Base-by-base conservation (phyloP, 1,139 yeast species). In the Suhomyces maxii region DNA sequence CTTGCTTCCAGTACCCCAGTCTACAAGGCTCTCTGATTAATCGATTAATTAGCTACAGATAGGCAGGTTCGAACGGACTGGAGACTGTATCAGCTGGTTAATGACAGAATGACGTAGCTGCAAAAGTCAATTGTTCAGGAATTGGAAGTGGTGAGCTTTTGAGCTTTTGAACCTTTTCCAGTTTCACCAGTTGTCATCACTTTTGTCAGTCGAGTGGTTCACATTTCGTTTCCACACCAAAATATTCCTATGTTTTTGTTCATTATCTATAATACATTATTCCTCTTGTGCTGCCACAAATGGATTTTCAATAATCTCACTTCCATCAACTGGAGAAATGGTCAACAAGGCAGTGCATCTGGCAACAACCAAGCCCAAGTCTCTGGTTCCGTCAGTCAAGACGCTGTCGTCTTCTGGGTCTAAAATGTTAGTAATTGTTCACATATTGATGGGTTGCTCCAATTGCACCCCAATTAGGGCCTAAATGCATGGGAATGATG, bases 291-390 rank as follows among this genome's bases (percentile, higher is more conserved):
- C 42, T 26, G 46, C 52, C 18, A 56, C 64, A 63, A 83, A 86
- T 7, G 95, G 95, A 61, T 86, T 86, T 40, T 82, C 86, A 57
- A 91, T 87, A 48, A 79, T 74, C 57, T 85, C 91, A 53, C 86
- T 80, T 9, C 98, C 97, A 46, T 88, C 89, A 35, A 82, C 79
- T 10, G 97, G 97, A 23, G 95, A 82, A 51, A 91, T 81, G 9
- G 95, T 84, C 58, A 89, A 79, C 52, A 91, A 68, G 40, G 86
- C 75, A 3, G 96, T 89, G 10, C 98, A 95, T 67, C 98, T 83
- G 3, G 88, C 89, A 39, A 93, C 95, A 18, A 90, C 93, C 46
- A 80, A 73, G 14, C 65, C 65, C 46, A 90, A 74, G 2, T 63
- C 60, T 62, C 97, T 80, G 2, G 87, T 83, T 53, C 82, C 68